These are phyloP conservation scores for Asterella californica DNA, from an alignment of 225 moss, liverwort and hornwort species.

Conservation along the genomic window DNA sequence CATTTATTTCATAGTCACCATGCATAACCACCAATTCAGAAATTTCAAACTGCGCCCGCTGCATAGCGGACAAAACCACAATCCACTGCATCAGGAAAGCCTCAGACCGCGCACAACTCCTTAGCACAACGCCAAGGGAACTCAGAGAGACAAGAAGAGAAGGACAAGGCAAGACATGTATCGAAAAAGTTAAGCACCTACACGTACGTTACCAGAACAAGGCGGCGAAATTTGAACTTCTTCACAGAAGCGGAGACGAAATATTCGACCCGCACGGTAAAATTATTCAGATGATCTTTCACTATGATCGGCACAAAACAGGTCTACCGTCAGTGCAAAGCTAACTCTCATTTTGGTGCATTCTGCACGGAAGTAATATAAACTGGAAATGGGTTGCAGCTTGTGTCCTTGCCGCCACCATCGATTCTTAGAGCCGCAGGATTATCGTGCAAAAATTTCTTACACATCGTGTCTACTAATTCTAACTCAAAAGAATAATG, in stretches of 20 bases:
- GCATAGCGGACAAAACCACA: no score
- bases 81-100: no score
- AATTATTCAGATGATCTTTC: neutral
- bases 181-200: neutral
- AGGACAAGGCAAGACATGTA: neutral
- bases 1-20: no score
- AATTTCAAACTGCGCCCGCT: no score
- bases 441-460: neutral
- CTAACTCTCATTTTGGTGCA: neutral
- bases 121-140: no score
- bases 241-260: neutral
- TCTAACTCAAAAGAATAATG: slow-evolving; percentile 6
- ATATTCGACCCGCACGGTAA: neutral
- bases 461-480: neutral
- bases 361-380: neutral
- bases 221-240: neutral
- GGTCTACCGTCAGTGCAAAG: neutral
- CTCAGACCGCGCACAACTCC: no score
- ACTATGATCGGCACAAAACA: neutral
- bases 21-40: no score
- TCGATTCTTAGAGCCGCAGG: neutral
- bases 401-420: neutral
- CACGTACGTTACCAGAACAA: neutral
- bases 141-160: neutral
- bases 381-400: neutral